These are phyloP conservation scores for Heliamphora pulchella DNA, from an alignment of 179 eudicot species.

Conservation along the genomic window DNA sequence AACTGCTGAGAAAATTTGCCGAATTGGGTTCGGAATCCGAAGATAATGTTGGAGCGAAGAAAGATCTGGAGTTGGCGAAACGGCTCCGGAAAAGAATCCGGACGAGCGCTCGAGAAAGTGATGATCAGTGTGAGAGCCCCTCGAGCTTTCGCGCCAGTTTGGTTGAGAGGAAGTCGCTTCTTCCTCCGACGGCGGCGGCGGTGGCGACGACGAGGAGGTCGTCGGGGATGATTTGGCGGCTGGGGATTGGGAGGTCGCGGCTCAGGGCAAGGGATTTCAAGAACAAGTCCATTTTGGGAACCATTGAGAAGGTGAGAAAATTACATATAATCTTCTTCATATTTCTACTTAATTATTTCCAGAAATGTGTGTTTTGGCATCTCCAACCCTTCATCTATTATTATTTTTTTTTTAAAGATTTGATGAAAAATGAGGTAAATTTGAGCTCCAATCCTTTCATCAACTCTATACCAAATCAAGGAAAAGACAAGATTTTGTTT, in stretches of 20 bases:
- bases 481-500: too few relatives aligned
- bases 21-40: conserved; percentile 36
- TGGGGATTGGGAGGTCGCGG: conserved; percentile 17
- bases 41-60: conserved; percentile 16
- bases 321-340: not conserved
- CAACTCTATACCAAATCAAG: too few relatives aligned
- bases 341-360: too few relatives aligned
- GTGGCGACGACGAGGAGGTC: conserved; percentile 7
- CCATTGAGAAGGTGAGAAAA: conserved; percentile 22
- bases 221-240: conserved; percentile 9
- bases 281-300: conserved; percentile 20
- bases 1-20: conserved; percentile 70
- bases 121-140: conserved; percentile 11
- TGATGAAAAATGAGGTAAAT: too few relatives aligned
- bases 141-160: conserved; percentile 16
- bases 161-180: conserved; percentile 53
- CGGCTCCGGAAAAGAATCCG: conserved; percentile 24
- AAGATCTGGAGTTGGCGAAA: conserved; percentile 24
- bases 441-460: too few relatives aligned
- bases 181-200: conserved; percentile 25
- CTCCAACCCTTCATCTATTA: too few relatives aligned
- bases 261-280: conserved; percentile 13
- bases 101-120: not conserved
- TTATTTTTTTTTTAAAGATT: too few relatives aligned
- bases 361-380: too few relatives aligned